A percentile compares a stretch with the other conserved stretches of the same genome.
These are phyloP conservation scores for Aspergillus sp. DNA, from an alignment of 2,329 filamentous ascomycete species.

Conservation along the genomic window DNA sequence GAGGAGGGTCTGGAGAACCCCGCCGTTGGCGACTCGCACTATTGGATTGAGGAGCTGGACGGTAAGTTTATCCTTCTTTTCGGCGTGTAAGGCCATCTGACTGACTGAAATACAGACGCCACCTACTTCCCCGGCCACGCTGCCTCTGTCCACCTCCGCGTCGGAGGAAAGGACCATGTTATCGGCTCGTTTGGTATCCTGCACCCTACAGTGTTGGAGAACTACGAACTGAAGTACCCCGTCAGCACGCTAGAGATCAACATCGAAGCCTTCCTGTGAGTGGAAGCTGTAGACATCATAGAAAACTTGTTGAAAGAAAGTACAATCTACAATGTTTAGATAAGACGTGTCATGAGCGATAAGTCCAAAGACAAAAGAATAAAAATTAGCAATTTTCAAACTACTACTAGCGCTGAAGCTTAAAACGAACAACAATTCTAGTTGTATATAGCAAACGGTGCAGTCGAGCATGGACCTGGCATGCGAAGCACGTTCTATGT, in stretches of 20 bases:
- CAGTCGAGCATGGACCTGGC: no score
- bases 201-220: conserved; percentile 88
- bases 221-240: conserved; percentile 89
- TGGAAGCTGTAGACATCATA: conserved; percentile 4
- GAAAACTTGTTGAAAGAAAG: conserved; percentile 6
- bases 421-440: no score
- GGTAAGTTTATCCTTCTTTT: conserved; percentile 46
- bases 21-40: conserved; percentile 62
- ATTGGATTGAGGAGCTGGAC: conserved; percentile 93
- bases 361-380: not conserved
- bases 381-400: not conserved
- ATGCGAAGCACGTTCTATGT: no score
- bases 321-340: conserved; percentile 3
- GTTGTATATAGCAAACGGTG: not conserved
- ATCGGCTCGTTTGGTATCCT: conserved; percentile 93
- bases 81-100: conserved; percentile 3
- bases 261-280: conserved; percentile 82
- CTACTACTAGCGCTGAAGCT: not conserved
- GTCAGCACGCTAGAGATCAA: conserved; percentile 94
- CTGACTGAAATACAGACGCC: conserved; percentile 51
- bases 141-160: conserved; percentile 75
- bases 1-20: conserved; percentile 67
- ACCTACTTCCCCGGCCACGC: conserved; percentile 92
- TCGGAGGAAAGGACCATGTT: conserved; percentile 68
- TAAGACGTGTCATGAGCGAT: conserved; percentile 22